Percentiles rank a stretch among this genome's conserved stretches.
Conservation (phyloP, 306 rosid genomes). For the Dryas octopetala region DNA sequence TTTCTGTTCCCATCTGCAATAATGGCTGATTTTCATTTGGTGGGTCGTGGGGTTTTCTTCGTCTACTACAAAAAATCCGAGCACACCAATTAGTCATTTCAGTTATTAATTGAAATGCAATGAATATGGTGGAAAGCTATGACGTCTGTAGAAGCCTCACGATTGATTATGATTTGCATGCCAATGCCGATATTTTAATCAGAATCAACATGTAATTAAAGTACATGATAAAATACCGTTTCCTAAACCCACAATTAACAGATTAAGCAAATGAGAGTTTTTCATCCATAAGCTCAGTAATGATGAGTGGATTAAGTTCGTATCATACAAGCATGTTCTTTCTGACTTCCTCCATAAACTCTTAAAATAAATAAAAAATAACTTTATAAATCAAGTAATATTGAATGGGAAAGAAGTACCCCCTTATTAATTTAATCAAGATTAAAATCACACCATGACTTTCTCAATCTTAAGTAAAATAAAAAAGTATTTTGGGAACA, state of each 20-base stretch:
- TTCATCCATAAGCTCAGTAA: not conserved
- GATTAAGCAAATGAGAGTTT: not conserved
- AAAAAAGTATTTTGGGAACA: no score
- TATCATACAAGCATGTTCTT: not conserved
- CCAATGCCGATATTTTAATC: not conserved
- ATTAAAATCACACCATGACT: not conserved
- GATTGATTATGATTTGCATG: no score
- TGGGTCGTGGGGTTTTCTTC: not conserved
- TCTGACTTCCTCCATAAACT: not conserved
- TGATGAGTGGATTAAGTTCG: constrained; percentile 4
- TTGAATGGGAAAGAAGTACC: no score
- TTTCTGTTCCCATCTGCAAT: no score
- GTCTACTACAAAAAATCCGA: no score
- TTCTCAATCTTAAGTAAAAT: not conserved
- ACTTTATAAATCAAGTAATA: no score
- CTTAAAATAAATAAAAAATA: not conserved
- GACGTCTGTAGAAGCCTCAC: no score
- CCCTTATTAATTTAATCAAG: no score
- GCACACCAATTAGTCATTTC: no score
- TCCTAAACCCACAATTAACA: not conserved
- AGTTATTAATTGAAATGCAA: no score
- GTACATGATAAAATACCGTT: not conserved
- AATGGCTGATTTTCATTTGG: not conserved
- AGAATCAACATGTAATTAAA: not conserved
- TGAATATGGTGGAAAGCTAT: no score